Evolutionary conservation across 1,139 yeast species (phyloP), one percentile per base, ranked within the genome.

Genomic region (Geotrichum fermentans): DNA sequence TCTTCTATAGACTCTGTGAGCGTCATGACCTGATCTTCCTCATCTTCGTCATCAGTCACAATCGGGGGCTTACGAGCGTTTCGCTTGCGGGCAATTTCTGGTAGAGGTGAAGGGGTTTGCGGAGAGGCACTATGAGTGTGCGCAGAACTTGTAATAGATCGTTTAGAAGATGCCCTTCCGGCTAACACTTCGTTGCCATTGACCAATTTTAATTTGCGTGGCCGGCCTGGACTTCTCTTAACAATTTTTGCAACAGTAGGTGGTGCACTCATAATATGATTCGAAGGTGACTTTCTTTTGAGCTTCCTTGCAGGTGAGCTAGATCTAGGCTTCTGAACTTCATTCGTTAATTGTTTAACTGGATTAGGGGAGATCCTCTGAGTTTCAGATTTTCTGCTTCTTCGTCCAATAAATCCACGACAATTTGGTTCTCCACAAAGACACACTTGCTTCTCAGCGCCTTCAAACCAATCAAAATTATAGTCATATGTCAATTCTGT

Each of bases 401-500:
- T 41, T 64, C 33, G 32, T 2, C 71, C 71, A 43, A 71, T 70
- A 20, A 61, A 57, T 0, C 73, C 73, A 5, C 73, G 61, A 49
- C 75, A 72, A 8, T 60, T 62, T 0, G 52, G 43, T 2, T 71
- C 54, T 0, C 72, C 73, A 56, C 75, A 72, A 37, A 56, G 60
- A 52, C 75, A 72, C 5, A 52, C 57, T 52, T 69, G 74, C 20
- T 71, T 71, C 20, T 57, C 59, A 1, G 69, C 63, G 11, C 67
- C 66, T 5, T 66, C 69, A 49, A 69, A 68, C 67, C 70, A 66
- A 32, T 68, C 70, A 49, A 72, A 72, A 47, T 71, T 70, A 52
- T 72, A 72, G 55, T 72, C 74, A 49, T 70, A 72, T 1, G 72
- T 66, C 6, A 72, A 56, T 53, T 72, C 75, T 1, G 61, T 56